A percentile compares a stretch with the other conserved stretches of the same genome.
phyloP scores from a whole-genome alignment of 768 basidiomycete species.

The Lactarius deliciosus region DNA sequence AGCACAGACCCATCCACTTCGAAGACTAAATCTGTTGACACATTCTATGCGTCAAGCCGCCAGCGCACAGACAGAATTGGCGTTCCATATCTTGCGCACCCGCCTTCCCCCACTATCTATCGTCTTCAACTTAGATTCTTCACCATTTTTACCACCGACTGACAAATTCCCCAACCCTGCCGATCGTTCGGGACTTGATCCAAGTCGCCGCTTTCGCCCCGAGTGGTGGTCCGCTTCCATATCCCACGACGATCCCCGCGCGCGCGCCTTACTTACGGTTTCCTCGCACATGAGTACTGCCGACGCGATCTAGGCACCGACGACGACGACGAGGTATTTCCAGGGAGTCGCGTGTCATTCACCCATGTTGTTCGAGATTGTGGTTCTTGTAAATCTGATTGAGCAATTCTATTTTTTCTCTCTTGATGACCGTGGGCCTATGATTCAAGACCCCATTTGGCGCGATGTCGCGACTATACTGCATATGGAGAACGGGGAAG shows the following conservation, averaged over 20 bases:
- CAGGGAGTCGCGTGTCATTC: slow-evolving; percentile 29
- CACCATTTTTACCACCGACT: slow-evolving; percentile 1
- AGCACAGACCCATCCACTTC: too few species aligned
- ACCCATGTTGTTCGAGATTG: slow-evolving; percentile 19
- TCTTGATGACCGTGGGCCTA: background rate
- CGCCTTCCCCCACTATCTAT: too few species aligned
- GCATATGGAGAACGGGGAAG: background rate
- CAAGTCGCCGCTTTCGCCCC: slow-evolving; percentile 30
- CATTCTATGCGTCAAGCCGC: too few species aligned
- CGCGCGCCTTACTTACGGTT: slow-evolving; percentile 8
- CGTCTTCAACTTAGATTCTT: too few species aligned
- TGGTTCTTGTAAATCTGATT: background rate
- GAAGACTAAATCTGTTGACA: too few species aligned
- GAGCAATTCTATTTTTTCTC: background rate
- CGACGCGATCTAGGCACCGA: slow-evolving; percentile 28
- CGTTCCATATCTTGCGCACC: too few species aligned
- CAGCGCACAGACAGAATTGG: too few species aligned
- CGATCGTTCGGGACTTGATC: slow-evolving; percentile 27
- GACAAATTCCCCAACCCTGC: slow-evolving; percentile 28
- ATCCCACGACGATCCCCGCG: background rate
- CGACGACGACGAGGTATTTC: background rate
- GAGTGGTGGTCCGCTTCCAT: background rate
- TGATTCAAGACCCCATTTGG: background rate
- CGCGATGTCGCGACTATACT: background rate
- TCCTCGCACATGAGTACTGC: slow-evolving; percentile 30